Evolutionary conservation across 495 filamentous ascomycete species (phyloP).

Genomic region (Penicillium canescens): DNA sequence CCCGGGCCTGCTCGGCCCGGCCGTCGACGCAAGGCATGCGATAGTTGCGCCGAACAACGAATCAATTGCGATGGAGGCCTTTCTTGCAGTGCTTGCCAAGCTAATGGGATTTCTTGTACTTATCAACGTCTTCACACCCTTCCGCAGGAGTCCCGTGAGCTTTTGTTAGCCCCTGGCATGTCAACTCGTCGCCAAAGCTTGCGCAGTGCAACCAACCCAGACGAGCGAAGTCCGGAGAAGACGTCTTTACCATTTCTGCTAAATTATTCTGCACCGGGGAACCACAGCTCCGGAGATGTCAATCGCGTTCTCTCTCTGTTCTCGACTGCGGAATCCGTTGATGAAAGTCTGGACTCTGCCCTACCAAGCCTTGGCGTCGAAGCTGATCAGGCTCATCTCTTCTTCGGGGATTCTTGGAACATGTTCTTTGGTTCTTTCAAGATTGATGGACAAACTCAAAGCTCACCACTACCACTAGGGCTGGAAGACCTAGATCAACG

Average conservation of each 20-base stretch:
- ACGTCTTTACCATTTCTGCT: constrained; percentile 13
- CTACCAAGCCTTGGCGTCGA: constrained; percentile 13
- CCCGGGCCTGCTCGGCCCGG: constrained; percentile 2
- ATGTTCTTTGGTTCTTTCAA: constrained; percentile 7
- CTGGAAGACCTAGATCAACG: constrained; percentile 7
- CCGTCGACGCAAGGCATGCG: constrained; percentile 16
- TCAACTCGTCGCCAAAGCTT: not conserved
- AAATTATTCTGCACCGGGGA: constrained; percentile 14
- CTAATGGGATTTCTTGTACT: constrained; percentile 1
- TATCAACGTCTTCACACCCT: constrained; percentile 2
- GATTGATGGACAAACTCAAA: not conserved
- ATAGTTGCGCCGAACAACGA: constrained; percentile 6
- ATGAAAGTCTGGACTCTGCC: not conserved
- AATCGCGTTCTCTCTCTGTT: constrained; percentile 12
- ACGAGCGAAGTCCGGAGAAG: not conserved
- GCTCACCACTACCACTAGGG: not conserved
- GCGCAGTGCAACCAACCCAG: not conserved
- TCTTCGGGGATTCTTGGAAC: constrained; percentile 14
- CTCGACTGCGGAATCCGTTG: constrained; percentile 10
- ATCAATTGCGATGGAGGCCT: constrained; percentile 5
- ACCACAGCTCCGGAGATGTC: constrained; percentile 8
- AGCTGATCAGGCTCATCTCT: constrained; percentile 2
- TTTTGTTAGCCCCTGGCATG: not conserved
- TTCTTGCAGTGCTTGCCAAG: constrained; percentile 2
- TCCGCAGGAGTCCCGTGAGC: not conserved